Base-by-base conservation (phyloP, 495 filamentous ascomycete genomes). In the Niebla homalea region DNA sequence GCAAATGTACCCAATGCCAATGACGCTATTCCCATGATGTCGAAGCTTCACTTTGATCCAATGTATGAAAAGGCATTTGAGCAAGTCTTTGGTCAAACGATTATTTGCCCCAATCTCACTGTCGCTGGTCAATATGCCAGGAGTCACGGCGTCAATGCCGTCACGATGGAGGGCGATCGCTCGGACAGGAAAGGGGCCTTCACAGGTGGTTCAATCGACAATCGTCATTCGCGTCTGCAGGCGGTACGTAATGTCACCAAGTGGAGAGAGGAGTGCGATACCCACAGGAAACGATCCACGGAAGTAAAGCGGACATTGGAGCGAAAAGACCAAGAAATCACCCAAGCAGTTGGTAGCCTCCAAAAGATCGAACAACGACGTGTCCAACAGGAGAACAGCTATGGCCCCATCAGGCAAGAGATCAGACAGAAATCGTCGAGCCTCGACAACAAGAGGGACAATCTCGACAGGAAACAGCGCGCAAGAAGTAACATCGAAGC, bases 21-120 rank as follows among this genome's bases (percentile, higher is more conserved):
- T 43, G 93, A 97, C 66, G 89, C 87, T 5, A 74, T 90, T 22
- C 84, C 86, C 4, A 79, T 97, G 68, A 77, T 96, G 46, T 79
- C 80, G 57, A 95, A 93, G 65, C 70, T 99, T 49, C 78, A 82
- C 52, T 97, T 78, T 57, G 83, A 94, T 49, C 66, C 72, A 2
- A 70, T 69, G 39, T 94, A 85, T 55, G 87, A 90, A 44, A 81
- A 77, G 53, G 92, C 92, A 0, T 89, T 97, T 63, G 78, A 83
- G 57, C 87, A 94, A 56, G 85, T 97, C 5, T 97, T 99, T 68
- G 92, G 89, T 19, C 92, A 89, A 58, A 94, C 89, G 2, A 86
- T 97, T 48, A 81, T 99, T 53, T 97, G 93, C 56, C 89, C 89
- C 3, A 90, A 85, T 59, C 69, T 99, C 15, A 74, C 83, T 39